Evolutionary conservation across 371 early-diverging fungal species (phyloP), one percentile per base, ranked within the genome.

Genomic region (Catenaria anguillulae): DNA sequence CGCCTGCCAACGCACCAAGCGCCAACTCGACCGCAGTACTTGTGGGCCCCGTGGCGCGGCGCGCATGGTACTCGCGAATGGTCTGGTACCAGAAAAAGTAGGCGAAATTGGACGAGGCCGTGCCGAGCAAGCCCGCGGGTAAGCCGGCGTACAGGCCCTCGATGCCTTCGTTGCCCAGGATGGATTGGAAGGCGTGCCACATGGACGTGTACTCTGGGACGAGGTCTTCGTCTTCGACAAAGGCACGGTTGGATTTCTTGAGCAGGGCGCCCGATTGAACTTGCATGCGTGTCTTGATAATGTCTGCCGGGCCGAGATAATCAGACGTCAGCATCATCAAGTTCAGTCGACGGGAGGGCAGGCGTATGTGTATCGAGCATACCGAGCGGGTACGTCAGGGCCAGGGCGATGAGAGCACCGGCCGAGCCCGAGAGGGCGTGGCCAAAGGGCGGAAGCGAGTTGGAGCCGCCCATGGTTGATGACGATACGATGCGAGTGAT

Each of bases 71-170:
- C 33, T 65, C 67, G 64, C 92, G 85, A 61, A 93, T 72, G 33
- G 82, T 74, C 42, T 86, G 83, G 75, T 93, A 93, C 66, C 88
- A 90, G 77, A 92, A 94, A 71, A 94, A 96, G 70, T 96, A 96
- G 33, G 91, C 87, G 68, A 95, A 95, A 62, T 87, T 88, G 68
- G 87, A 89, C 54, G 85, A 82, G 31, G 84, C 85, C 21, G 92
- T 93, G 61, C 92, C 93, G 52, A 90, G 71, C 60, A 95, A 73
- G 35, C 90, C 92, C 24, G 89, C 82, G 13, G 83, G 82, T 4
- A 97, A 77, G 33, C 97, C 97, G 34, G 90, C 84, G 68, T 95
- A 97, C 60, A 97, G 77, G 12, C 97, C 97, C 33, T 75, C 50
- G 34, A 93, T n/a, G 40, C 97, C 97, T 68, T 97, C 96, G 52